A percentile compares a stretch with the other conserved stretches of the same genome.
These are phyloP conservation scores for Nothophaeocryptopus gaeumannii DNA, from an alignment of 2,329 filamentous ascomycete species.

Conservation along the genomic window DNA sequence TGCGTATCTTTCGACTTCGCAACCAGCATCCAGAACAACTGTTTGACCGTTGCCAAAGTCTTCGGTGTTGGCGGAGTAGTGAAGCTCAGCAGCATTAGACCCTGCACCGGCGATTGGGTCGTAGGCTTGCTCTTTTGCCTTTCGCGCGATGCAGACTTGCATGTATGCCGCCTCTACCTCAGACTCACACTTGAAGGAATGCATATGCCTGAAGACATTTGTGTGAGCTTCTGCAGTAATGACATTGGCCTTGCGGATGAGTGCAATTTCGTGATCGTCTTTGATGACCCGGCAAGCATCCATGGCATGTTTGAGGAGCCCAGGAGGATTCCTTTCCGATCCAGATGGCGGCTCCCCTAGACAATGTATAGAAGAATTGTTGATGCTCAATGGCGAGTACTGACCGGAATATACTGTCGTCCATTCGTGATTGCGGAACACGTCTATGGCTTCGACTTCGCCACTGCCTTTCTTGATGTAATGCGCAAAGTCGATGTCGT, in stretches of 20 bases:
- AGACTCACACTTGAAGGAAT: conserved; percentile 68
- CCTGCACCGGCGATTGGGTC: conserved; percentile 84
- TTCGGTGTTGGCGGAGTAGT: conserved; percentile 80
- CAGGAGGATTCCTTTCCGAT: too few relatives aligned
- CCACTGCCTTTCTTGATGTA: conserved; percentile 32
- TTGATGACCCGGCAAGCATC: conserved; percentile 79
- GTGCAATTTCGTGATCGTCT: conserved; percentile 76
- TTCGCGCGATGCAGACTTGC: conserved; percentile 66
- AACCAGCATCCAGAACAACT: conserved; percentile 82
- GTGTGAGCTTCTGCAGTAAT: conserved; percentile 77
- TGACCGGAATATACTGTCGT: too few relatives aligned
- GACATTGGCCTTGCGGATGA: conserved; percentile 76
- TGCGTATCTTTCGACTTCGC: conserved; percentile 81
- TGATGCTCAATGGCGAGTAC: too few relatives aligned
- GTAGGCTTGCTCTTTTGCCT: conserved; percentile 78
- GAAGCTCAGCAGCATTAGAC: conserved; percentile 76
- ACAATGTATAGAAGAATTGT: too few relatives aligned
- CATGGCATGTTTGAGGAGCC: conserved; percentile 56
- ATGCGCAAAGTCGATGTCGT: conserved; percentile 74
- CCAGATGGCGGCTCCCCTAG: too few relatives aligned
- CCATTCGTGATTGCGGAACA: too few relatives aligned
- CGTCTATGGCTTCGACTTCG: too few relatives aligned
- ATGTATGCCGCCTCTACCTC: conserved; percentile 79
- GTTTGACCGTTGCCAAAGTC: conserved; percentile 67
- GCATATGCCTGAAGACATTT: conserved; percentile 64